Evolutionary conservation across 2,329 filamentous ascomycete genomes (phyloP).

Genomic region (Epicoccum sorghinum): DNA sequence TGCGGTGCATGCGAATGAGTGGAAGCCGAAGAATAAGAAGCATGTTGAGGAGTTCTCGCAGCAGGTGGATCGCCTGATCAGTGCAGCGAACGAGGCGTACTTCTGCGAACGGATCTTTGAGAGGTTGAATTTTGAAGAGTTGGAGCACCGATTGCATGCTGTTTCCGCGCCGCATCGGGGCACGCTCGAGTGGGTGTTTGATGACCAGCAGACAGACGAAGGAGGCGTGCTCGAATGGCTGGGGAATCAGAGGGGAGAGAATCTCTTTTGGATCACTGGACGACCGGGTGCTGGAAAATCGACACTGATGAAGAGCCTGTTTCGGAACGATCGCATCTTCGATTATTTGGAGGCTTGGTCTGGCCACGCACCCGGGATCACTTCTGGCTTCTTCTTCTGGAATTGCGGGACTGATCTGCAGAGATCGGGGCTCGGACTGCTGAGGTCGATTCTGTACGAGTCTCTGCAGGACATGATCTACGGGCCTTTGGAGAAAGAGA

Average conservation of each 20-base stretch:
- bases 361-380: constrained; percentile 34
- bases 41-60: constrained; percentile 37
- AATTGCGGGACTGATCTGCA: constrained; percentile 39
- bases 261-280: constrained; percentile 42
- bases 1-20: constrained; percentile 32
- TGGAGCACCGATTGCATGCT: constrained; percentile 34
- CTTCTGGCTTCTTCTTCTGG: constrained; percentile 56
- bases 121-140: constrained; percentile 28
- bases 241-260: constrained; percentile 30
- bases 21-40: constrained; percentile 38
- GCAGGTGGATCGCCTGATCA: constrained; percentile 28
- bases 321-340: constrained; percentile 33
- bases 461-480: constrained; percentile 42
- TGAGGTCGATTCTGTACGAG: constrained; percentile 39
- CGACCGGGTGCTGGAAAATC: constrained; percentile 57
- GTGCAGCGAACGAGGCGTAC: constrained; percentile 28
- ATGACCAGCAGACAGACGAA: constrained; percentile 20
- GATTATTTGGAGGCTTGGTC: constrained; percentile 38
- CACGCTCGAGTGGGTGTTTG: constrained; percentile 35
- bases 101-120: constrained; percentile 33
- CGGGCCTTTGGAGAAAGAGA: constrained; percentile 35
- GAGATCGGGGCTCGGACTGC: constrained; percentile 31
- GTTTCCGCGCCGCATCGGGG: constrained; percentile 27
- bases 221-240: constrained; percentile 37
- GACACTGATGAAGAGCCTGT: constrained; percentile 51